These are phyloP conservation scores for Penicillium verhagenii DNA, from an alignment of 495 filamentous ascomycete species.

Conservation along the genomic window DNA sequence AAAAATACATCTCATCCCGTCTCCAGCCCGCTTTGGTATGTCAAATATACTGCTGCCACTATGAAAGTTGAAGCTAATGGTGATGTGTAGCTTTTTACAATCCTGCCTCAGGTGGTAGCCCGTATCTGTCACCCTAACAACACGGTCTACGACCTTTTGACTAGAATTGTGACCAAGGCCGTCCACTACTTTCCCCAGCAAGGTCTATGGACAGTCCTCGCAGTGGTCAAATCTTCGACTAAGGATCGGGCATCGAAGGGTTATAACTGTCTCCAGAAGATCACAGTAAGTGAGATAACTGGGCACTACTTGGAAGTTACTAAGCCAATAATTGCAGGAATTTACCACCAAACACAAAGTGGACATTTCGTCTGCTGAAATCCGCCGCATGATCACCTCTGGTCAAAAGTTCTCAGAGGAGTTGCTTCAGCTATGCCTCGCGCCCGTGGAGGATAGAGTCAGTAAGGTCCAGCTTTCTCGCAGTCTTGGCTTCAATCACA, in stretches of 20 bases:
- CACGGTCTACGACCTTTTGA: slow-evolving; percentile 70
- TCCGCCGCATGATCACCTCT: slow-evolving; percentile 70
- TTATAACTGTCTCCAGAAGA: slow-evolving; percentile 48
- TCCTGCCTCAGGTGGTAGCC: slow-evolving; percentile 87
- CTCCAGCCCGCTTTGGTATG: slow-evolving; percentile 74
- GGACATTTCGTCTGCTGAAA: slow-evolving; percentile 46
- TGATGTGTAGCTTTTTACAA: slow-evolving; percentile 77
- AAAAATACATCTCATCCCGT: slow-evolving; percentile 63
- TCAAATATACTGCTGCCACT: not conserved
- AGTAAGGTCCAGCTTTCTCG: slow-evolving; percentile 68
- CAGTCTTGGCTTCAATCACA: slow-evolving; percentile 81
- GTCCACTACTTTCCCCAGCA: slow-evolving; percentile 80
- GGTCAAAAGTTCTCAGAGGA: slow-evolving; percentile 83
- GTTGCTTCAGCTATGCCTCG: slow-evolving; percentile 76
- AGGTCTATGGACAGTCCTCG: slow-evolving; percentile 88
- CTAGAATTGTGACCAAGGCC: slow-evolving; percentile 77
- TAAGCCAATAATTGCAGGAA: slow-evolving; percentile 34
- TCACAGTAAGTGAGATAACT: slow-evolving; percentile 27
- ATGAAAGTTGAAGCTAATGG: slow-evolving; percentile 21
- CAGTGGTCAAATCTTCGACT: slow-evolving; percentile 64
- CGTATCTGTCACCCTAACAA: slow-evolving; percentile 82
- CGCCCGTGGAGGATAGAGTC: slow-evolving; percentile 65
- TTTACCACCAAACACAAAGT: slow-evolving; percentile 42
- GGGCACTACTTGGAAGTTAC: not conserved
- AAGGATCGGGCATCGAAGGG: slow-evolving; percentile 50